These are phyloP conservation scores for Leishmania aethiopica DNA, from an alignment of 208 protist genomes.

Conservation along the genomic window DNA sequence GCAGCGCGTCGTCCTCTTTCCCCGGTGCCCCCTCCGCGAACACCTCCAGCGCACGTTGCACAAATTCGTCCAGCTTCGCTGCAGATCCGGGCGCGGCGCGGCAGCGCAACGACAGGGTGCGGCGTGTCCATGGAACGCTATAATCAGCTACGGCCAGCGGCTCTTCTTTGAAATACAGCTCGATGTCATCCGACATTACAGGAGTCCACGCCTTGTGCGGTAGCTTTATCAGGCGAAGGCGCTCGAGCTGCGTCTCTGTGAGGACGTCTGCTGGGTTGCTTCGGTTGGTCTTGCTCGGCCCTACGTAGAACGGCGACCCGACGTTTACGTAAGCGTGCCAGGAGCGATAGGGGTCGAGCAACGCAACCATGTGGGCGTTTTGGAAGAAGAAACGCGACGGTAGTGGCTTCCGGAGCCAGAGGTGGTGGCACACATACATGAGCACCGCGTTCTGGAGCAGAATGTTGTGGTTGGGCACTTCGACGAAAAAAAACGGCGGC, in stretches of 20 bases:
- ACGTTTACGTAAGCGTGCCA: not conserved
- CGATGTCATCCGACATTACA: not conserved
- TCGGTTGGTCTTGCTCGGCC: not conserved
- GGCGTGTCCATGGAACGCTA: constrained; percentile 2
- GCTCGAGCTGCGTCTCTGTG: not conserved
- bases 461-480: constrained; percentile 13
- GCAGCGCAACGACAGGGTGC: constrained; percentile 20
- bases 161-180: constrained; percentile 10
- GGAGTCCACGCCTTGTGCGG: constrained; percentile 9
- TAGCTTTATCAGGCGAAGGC: constrained; percentile 8
- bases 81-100: not conserved
- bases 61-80: constrained; percentile 9
- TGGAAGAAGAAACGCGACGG: not conserved
- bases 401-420: constrained; percentile 5
- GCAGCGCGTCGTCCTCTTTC: not conserved
- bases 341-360: constrained; percentile 28
- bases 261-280: too few relatives aligned
- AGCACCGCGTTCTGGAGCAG: constrained; percentile 28
- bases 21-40: constrained; percentile 20
- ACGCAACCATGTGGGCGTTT: not conserved
- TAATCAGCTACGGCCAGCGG: not conserved
- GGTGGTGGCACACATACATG: constrained; percentile 16
- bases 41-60: constrained; percentile 28
- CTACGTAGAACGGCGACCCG: constrained; percentile 3
- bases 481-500: not conserved